Conservation (phyloP, 139 green algal genomes). For the Chlorella sorokiniana region DNA sequence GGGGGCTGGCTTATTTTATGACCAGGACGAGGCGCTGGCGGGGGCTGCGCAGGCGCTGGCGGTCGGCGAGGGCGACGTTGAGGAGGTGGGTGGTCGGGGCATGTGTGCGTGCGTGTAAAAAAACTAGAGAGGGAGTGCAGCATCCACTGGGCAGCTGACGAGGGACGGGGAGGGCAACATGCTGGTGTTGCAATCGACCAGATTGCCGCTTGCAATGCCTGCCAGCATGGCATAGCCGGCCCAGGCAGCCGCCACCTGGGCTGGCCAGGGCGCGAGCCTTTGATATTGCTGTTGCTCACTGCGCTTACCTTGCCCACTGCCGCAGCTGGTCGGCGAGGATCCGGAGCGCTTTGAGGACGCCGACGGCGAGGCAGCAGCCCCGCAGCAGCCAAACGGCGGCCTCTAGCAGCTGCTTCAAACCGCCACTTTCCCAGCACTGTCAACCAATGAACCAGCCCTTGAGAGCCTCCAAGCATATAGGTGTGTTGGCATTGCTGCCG, state of each 20-base stretch:
- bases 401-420: not conserved
- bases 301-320: not conserved
- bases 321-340: constrained; percentile 30
- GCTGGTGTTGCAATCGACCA: too few relatives aligned
- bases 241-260: too few relatives aligned
- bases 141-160: too few relatives aligned
- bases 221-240: too few relatives aligned
- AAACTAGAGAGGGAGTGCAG: too few relatives aligned
- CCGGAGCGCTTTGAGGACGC: constrained; percentile 32
- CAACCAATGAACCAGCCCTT: too few relatives aligned
- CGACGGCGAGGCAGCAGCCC: not conserved
- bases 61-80: not conserved
- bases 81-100: constrained; percentile 13
- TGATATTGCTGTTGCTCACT: not conserved
- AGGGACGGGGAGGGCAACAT: too few relatives aligned
- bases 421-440: too few relatives aligned
- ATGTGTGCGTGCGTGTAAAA: not conserved
- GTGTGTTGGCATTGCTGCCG: too few relatives aligned
- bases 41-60: constrained; percentile 8
- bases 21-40: constrained; percentile 35
- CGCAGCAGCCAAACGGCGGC: constrained; percentile 1
- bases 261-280: not conserved
- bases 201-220: too few relatives aligned
- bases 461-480: too few relatives aligned
- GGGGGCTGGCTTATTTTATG: constrained; percentile 32